Conservation (phyloP, 371 early-diverging fungal genomes). For the Mucor saturninus region DNA sequence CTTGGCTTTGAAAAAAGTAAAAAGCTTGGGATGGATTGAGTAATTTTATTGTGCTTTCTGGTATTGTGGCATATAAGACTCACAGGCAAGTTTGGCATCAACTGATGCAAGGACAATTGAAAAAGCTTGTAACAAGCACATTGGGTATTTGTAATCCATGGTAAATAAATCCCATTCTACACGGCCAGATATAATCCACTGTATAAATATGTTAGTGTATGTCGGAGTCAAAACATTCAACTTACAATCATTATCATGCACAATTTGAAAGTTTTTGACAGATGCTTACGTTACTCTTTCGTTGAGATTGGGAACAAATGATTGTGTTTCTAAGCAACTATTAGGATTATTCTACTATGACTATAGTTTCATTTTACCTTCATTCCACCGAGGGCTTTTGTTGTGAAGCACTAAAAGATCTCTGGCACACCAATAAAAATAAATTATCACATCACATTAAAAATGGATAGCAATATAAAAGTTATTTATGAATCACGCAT, state of each 20-base stretch:
- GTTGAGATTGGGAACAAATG: conserved; percentile 95
- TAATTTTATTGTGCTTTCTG: too few relatives aligned
- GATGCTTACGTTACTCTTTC: conserved; percentile 94
- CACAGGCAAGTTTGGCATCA: conserved; percentile 90
- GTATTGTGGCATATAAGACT: conserved; percentile 46
- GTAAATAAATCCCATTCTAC: conserved; percentile 83
- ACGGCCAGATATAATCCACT: conserved; percentile 94
- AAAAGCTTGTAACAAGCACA: conserved; percentile 93
- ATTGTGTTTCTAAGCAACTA: conserved; percentile 75
- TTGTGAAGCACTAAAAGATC: conserved; percentile 81
- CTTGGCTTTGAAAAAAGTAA: too few relatives aligned
- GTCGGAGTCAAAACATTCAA: conserved; percentile 6
- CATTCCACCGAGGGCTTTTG: conserved; percentile 94
- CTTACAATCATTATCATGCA: conserved; percentile 88
- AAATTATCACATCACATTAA: too few relatives aligned
- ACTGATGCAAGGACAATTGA: conserved; percentile 92
- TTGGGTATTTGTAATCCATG: conserved; percentile 95
- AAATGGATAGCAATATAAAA: too few relatives aligned
- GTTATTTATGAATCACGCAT: too few relatives aligned
- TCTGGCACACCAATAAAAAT: conserved; percentile 49
- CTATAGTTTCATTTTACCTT: conserved; percentile 51
- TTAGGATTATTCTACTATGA: not conserved
- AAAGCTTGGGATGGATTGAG: too few relatives aligned
- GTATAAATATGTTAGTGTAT: not conserved
- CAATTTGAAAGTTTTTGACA: conserved; percentile 98